Evolutionary conservation across 2,329 filamentous ascomycete genomes (phyloP).

Genomic region (Fusarium goolgardi): DNA sequence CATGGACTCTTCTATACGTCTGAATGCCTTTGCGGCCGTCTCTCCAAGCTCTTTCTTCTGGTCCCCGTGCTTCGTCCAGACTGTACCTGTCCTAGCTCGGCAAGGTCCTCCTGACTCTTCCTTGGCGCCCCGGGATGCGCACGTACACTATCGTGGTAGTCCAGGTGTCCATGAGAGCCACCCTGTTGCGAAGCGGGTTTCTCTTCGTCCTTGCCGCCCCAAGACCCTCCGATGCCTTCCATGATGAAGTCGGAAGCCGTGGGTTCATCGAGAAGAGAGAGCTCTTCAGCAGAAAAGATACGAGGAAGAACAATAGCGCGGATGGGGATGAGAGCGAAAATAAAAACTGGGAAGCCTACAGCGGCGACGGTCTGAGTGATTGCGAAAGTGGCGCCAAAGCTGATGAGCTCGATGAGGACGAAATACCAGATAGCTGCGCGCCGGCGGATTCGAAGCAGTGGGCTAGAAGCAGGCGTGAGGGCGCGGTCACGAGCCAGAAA

Average conservation of each 20-base stretch:
- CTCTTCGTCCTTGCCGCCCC: constrained; percentile 55
- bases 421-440: constrained; percentile 77
- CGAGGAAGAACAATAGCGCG: constrained; percentile 72
- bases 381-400: constrained; percentile 82
- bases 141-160: constrained; percentile 43
- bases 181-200: constrained; percentile 29
- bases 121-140: constrained; percentile 46
- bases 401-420: constrained; percentile 73
- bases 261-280: constrained; percentile 74
- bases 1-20: constrained; percentile 11
- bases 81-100: constrained; percentile 50
- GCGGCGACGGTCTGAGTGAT: constrained; percentile 86
- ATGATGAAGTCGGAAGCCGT: constrained; percentile 81
- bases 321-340: constrained; percentile 74
- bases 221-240: constrained; percentile 76
- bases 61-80: constrained; percentile 49
- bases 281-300: constrained; percentile 69
- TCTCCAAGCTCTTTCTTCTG: constrained; percentile 46
- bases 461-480: constrained; percentile 70
- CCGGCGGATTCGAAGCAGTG: constrained; percentile 71
- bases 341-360: constrained; percentile 82
- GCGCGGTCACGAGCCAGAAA: constrained; percentile 74
- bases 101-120: constrained; percentile 52
- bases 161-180: constrained; percentile 9
- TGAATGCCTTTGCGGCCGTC: constrained; percentile 28